Evolutionary conservation across 1,284 basidiomycete species (phyloP).

Genomic region (Sporisorium graminicola): DNA sequence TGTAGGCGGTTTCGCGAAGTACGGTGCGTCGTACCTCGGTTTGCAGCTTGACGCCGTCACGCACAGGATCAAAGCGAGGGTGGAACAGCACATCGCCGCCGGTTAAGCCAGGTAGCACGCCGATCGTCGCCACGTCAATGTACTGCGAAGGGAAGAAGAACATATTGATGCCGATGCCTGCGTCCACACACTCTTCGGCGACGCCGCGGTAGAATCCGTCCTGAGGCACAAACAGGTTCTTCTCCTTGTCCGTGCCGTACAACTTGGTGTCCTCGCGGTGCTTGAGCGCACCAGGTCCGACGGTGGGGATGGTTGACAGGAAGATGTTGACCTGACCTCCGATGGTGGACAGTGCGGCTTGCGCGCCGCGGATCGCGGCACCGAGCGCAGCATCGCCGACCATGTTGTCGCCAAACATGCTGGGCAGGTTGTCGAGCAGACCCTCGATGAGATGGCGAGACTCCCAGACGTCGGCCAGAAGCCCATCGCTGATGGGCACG

Average conservation of each 20-base stretch:
- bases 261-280: conserved; percentile 78
- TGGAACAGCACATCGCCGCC: conserved; percentile 96
- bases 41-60: conserved; percentile 78
- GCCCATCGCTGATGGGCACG: conserved; percentile 80
- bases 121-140: conserved; percentile 88
- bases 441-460: conserved; percentile 77
- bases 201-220: conserved; percentile 83
- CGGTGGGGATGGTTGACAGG: conserved; percentile 80
- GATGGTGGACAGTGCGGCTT: conserved; percentile 80
- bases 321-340: conserved; percentile 91
- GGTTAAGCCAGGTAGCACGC: conserved; percentile 78
- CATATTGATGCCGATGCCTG: conserved; percentile 89
- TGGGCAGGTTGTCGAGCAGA: conserved; percentile 78
- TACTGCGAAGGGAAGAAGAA: conserved; percentile 87
- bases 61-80: conserved; percentile 82
- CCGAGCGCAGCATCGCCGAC: conserved; percentile 79
- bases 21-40: conserved; percentile 82
- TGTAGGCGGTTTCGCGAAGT: conserved; percentile 82
- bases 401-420: conserved; percentile 75
- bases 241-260: conserved; percentile 92
- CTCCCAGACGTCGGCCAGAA: conserved; percentile 83
- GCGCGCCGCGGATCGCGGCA: conserved; percentile 75
- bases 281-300: conserved; percentile 81
- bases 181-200: conserved; percentile 87
- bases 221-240: conserved; percentile 81